Conservation (phyloP, 2,329 filamentous ascomycete genomes). For the Cladosporium oxysporum region DNA sequence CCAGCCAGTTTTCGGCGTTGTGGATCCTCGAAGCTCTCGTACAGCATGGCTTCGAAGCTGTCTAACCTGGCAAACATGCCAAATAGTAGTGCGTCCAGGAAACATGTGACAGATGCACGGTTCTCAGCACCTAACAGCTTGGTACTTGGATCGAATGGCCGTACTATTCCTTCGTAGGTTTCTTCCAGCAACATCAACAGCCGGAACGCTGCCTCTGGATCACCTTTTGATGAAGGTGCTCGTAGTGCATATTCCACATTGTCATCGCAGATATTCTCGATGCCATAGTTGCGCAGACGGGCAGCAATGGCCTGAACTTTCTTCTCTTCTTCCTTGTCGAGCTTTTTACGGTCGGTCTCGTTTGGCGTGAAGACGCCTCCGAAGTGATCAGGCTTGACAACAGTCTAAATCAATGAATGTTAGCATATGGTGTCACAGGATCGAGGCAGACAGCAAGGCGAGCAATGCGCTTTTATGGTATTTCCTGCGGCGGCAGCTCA, state of each 20-base stretch:
- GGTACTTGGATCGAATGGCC: slow-evolving; percentile 70
- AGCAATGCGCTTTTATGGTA: slow-evolving; percentile 13
- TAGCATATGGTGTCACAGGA: not conserved
- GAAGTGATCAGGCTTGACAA: slow-evolving; percentile 55
- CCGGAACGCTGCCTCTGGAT: slow-evolving; percentile 73
- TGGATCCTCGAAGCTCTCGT: slow-evolving; percentile 74
- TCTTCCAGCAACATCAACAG: slow-evolving; percentile 77
- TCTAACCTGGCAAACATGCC: slow-evolving; percentile 92
- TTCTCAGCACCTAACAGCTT: slow-evolving; percentile 85
- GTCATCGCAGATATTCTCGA: slow-evolving; percentile 57
- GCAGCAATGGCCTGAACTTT: slow-evolving; percentile 58
- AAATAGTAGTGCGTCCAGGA: slow-evolving; percentile 86
- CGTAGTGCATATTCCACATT: slow-evolving; percentile 65
- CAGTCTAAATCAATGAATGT: slow-evolving; percentile 3
- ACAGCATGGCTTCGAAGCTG: slow-evolving; percentile 90
- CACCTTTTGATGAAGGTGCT: slow-evolving; percentile 65
- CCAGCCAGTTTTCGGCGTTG: slow-evolving; percentile 72
- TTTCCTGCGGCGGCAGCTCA: slow-evolving; percentile 1
- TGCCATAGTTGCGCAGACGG: slow-evolving; percentile 55
- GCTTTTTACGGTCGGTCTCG: slow-evolving; percentile 57
- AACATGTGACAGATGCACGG: slow-evolving; percentile 85
- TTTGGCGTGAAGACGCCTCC: slow-evolving; percentile 63
- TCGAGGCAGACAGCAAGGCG: not conserved
- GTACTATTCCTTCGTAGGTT: slow-evolving; percentile 76
- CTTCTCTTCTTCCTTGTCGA: slow-evolving; percentile 57